Conservation (phyloP, 768 basidiomycete genomes). For the Chalciporus pseudorubinellus region DNA sequence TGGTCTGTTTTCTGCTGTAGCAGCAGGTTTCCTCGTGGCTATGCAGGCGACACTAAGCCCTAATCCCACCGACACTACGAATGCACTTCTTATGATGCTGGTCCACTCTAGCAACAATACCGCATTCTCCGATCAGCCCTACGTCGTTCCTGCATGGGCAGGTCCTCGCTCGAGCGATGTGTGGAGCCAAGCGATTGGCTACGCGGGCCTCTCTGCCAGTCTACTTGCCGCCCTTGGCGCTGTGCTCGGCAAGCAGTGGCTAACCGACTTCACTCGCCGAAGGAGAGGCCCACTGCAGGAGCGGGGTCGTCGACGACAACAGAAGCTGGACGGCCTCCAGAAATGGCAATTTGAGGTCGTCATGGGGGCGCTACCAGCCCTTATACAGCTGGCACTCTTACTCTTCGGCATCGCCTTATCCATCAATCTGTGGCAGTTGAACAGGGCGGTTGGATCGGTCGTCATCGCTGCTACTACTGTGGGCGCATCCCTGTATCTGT, state of each 20-base stretch:
- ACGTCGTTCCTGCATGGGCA: not conserved
- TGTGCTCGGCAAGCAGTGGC: too few relatives aligned
- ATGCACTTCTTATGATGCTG: not conserved
- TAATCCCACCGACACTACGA: slow-evolving; percentile 26
- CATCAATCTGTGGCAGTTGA: slow-evolving; percentile 12
- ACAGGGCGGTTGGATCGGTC: slow-evolving; percentile 6
- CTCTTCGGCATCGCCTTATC: slow-evolving; percentile 19
- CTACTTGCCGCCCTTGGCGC: too few relatives aligned
- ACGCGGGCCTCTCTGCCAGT: too few relatives aligned
- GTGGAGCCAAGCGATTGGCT: too few relatives aligned
- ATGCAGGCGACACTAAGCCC: slow-evolving; percentile 34
- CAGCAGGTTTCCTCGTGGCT: slow-evolving; percentile 39
- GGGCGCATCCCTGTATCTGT: not conserved
- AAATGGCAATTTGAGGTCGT: slow-evolving; percentile 16
- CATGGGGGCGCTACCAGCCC: slow-evolving; percentile 13
- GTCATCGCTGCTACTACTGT: slow-evolving; percentile 9
- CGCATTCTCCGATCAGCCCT: slow-evolving; percentile 4
- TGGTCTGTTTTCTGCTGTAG: slow-evolving; percentile 41
- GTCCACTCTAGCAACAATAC: slow-evolving; percentile 9
- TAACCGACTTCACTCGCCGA: too few relatives aligned
- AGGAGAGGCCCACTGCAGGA: slow-evolving; percentile 7
- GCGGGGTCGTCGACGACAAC: slow-evolving; percentile 17
- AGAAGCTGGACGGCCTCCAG: slow-evolving; percentile 16
- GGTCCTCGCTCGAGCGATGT: too few relatives aligned
- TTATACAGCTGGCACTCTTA: slow-evolving; percentile 22